Evolutionary conservation across 1,284 basidiomycete genomes (phyloP).

Genomic region (Schizophyllum amplum): DNA sequence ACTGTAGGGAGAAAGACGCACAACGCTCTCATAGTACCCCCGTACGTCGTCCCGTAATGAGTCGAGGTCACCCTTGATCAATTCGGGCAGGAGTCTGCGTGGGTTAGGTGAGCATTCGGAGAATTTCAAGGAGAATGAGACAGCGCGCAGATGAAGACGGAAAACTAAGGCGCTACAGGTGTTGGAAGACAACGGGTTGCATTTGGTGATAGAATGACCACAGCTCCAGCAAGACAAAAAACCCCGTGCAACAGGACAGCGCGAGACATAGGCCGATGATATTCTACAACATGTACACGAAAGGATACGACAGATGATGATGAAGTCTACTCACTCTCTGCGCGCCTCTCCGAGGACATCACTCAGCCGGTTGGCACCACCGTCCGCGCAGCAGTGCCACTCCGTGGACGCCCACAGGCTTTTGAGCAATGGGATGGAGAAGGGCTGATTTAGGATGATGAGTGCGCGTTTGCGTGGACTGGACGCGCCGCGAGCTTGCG

Average conservation of each 20-base stretch:
- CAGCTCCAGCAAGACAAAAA: too few relatives aligned
- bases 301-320: too few relatives aligned
- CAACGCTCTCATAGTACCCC: slow-evolving; percentile 57
- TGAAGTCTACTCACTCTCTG: slow-evolving; percentile 18
- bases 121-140: too few relatives aligned
- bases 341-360: slow-evolving; percentile 41
- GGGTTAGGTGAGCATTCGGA: background rate
- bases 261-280: too few relatives aligned
- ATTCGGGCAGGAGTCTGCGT: slow-evolving; percentile 48
- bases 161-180: too few relatives aligned
- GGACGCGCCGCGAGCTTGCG: too few relatives aligned
- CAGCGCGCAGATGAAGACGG: too few relatives aligned
- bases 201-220: too few relatives aligned
- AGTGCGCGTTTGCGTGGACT: slow-evolving; percentile 44
- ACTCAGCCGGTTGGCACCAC: slow-evolving; percentile 85
- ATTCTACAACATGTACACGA: too few relatives aligned
- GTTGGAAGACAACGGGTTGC: too few relatives aligned
- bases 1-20: slow-evolving; percentile 23
- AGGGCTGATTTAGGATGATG: slow-evolving; percentile 87
- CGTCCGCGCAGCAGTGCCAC: slow-evolving; percentile 83
- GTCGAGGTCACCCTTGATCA: slow-evolving; percentile 93
- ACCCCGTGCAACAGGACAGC: too few relatives aligned
- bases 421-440: slow-evolving; percentile 53
- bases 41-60: slow-evolving; percentile 74
- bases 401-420: slow-evolving; percentile 62